Conservation (phyloP, 1,139 yeast species). For the Diutina pseudorugosa region DNA sequence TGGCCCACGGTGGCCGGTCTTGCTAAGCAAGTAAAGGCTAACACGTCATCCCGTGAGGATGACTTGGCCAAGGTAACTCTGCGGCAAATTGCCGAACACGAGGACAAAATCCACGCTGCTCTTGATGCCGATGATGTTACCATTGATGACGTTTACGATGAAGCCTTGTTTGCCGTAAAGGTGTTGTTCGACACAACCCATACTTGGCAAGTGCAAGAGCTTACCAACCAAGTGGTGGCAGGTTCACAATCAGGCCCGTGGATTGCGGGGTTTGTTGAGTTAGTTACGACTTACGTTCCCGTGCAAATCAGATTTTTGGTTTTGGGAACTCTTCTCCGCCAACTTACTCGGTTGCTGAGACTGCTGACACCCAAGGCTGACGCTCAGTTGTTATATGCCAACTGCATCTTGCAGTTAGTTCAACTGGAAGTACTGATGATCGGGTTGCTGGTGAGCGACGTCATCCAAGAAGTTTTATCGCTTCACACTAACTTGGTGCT, state of each 20-base stretch:
- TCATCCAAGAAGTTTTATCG: conserved; percentile 48
- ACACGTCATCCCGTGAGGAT: not conserved
- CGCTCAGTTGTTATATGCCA: conserved; percentile 38
- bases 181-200: conserved; percentile 39
- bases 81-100: conserved; percentile 6
- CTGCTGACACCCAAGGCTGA: conserved; percentile 14
- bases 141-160: conserved; percentile 20
- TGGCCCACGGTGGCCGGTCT: not conserved
- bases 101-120: conserved; percentile 15
- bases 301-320: conserved; percentile 77
- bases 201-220: conserved; percentile 34
- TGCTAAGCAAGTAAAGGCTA: not conserved
- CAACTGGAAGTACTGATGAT: conserved; percentile 73
- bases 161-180: conserved; percentile 31
- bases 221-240: conserved; percentile 32
- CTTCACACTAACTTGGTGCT: conserved; percentile 42
- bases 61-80: conserved; percentile 11
- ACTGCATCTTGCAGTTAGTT: conserved; percentile 53
- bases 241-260: conserved; percentile 27
- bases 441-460: conserved; percentile 82
- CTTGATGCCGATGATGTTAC: conserved; percentile 20
- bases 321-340: conserved; percentile 30
- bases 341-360: conserved; percentile 15
- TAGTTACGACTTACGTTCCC: conserved; percentile 71
- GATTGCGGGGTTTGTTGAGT: conserved; percentile 47